These are phyloP conservation scores for Dactylellina leptospora DNA, from an alignment of 2,329 filamentous ascomycete species.

Conservation along the genomic window DNA sequence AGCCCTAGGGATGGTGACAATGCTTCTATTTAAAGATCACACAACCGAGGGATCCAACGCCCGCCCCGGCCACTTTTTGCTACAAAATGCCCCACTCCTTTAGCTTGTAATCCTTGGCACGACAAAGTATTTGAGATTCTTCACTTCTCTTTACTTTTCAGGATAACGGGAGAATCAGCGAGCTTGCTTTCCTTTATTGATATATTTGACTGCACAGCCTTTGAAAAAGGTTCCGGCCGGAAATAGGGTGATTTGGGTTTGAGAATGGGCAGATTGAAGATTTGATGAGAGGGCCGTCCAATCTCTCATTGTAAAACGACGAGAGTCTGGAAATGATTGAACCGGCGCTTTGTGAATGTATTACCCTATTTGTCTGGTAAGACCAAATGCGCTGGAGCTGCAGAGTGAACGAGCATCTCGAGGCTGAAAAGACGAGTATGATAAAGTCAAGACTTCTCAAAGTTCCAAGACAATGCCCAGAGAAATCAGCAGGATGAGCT, in stretches of 20 bases:
- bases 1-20: background rate
- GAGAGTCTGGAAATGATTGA: background rate
- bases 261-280: background rate
- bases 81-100: background rate
- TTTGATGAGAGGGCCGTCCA: background rate
- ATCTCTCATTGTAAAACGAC: background rate
- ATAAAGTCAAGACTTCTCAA: background rate
- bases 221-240: background rate
- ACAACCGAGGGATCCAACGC: background rate
- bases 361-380: background rate
- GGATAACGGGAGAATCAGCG: constrained; percentile 6
- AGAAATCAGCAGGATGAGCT: constrained; percentile 18
- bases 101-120: constrained; percentile 12
- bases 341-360: background rate
- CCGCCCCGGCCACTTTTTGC: constrained; percentile 9
- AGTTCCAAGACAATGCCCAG: constrained; percentile 3
- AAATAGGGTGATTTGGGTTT: background rate
- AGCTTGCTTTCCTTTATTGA: background rate
- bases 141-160: background rate
- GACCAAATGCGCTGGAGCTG: background rate
- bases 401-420: background rate
- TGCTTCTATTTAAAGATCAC: constrained; percentile 32
- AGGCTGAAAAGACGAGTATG: constrained; percentile 6
- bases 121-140: constrained; percentile 24
- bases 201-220: constrained; percentile 18